Percentiles rank a stretch among this genome's conserved stretches.
phyloP scores from a whole-genome alignment of 176 grass and related monocot genomes.

The Oryza brachyantha region DNA sequence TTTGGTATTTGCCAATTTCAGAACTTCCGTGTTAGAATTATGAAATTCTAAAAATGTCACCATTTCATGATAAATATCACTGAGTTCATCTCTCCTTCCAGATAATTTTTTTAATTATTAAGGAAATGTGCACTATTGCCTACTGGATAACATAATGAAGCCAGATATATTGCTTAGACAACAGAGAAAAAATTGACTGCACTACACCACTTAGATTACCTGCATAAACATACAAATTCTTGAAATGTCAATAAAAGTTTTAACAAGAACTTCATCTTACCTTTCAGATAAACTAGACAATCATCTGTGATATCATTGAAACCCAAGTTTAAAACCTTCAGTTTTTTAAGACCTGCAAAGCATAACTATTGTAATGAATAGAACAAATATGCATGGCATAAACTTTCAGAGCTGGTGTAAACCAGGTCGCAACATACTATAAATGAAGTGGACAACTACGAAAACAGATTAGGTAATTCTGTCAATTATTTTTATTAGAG shows the following conservation, averaged over 20 bases:
- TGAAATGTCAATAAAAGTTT: not conserved
- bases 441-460: not conserved
- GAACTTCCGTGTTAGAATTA: not conserved
- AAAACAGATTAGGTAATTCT: not conserved
- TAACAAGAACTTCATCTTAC: constrained; percentile 24
- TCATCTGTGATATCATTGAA: constrained; percentile 83
- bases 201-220: not conserved
- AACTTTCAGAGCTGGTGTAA: not conserved
- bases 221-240: not conserved
- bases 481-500: not conserved
- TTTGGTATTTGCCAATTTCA: not conserved
- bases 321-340: constrained; percentile 72
- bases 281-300: constrained; percentile 78
- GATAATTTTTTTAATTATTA: not conserved
- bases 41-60: not conserved
- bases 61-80: constrained; percentile 3
- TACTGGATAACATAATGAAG: constrained; percentile 1
- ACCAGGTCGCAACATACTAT: not conserved
- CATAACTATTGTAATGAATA: constrained; percentile 7
- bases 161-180: not conserved
- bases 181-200: not conserved
- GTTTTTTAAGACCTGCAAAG: constrained; percentile 54
- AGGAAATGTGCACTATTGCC: not conserved
- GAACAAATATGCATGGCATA: not conserved
- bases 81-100: constrained; percentile 7